Evolutionary conservation across 106 monocot genomes (phyloP).

Genomic region (Dioscorea alata): DNA sequence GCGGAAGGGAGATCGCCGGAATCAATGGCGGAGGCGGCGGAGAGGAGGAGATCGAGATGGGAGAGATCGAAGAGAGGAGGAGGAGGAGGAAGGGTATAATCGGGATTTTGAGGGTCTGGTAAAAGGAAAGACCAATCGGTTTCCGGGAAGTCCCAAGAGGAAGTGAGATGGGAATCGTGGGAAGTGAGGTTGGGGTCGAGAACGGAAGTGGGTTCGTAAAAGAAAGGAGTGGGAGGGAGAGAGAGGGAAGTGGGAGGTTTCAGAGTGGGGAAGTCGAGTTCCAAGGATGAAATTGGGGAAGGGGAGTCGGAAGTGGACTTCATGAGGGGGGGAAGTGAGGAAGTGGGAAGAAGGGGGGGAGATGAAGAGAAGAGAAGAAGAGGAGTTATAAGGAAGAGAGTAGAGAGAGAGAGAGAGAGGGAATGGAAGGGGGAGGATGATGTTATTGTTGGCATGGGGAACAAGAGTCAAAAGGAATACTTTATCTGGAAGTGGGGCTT

Average conservation of each 20-base stretch:
- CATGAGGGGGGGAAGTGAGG: conserved; percentile 5
- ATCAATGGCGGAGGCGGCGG: conserved; percentile 43
- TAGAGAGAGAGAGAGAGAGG: too few species aligned
- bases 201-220: conserved; percentile 78
- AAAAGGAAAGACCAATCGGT: background rate
- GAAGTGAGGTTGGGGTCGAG: conserved; percentile 54
- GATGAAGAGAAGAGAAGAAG: background rate
- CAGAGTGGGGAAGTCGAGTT: conserved; percentile 1
- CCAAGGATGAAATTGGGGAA: background rate
- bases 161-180: background rate
- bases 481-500: background rate
- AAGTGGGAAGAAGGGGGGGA: background rate
- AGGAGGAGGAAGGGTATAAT: too few species aligned
- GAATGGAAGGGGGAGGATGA: background rate
- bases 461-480: conserved; percentile 14
- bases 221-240: background rate
- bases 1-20: conserved; percentile 35
- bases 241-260: conserved; percentile 5
- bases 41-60: conserved; percentile 47
- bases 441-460: background rate
- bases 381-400: background rate
- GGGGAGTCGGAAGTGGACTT: conserved; percentile 4
- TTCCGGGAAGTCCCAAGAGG: background rate
- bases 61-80: conserved; percentile 13
- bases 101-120: background rate